Conservation (phyloP, 176 grass and related monocot species). For the Pontederia paniculata region DNA sequence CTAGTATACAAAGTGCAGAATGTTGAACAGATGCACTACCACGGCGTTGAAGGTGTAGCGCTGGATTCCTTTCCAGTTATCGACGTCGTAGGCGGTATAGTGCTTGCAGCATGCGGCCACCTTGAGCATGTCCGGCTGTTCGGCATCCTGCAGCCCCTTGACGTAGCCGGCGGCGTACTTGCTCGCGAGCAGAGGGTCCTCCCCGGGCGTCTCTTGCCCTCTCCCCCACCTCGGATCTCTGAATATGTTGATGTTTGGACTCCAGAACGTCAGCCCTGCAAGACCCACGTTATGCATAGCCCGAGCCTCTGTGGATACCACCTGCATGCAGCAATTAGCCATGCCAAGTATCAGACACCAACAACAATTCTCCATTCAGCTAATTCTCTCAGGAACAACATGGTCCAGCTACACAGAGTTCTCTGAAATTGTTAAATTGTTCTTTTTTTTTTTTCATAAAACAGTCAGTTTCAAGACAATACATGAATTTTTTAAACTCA, state of each 20-base stretch:
- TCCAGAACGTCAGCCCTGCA: slow-evolving; percentile 65
- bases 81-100: slow-evolving; percentile 54
- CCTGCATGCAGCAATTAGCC: not conserved
- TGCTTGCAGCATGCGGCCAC: slow-evolving; percentile 79
- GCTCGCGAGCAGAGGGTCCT: slow-evolving; percentile 40
- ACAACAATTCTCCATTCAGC: too few species aligned
- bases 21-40: too few species aligned
- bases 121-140: slow-evolving; percentile 18
- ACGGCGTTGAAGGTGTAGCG: slow-evolving; percentile 38
- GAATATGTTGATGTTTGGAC: slow-evolving; percentile 69
- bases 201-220: slow-evolving; percentile 71
- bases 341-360: too few species aligned
- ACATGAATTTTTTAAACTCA: too few species aligned
- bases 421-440: too few species aligned
- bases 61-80: slow-evolving; percentile 39
- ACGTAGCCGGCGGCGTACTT: slow-evolving; percentile 53
- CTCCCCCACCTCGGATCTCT: slow-evolving; percentile 69
- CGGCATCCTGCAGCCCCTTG: slow-evolving; percentile 41
- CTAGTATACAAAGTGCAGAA: too few species aligned
- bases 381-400: too few species aligned
- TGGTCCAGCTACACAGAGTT: too few species aligned
- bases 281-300: slow-evolving; percentile 33
- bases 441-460: too few species aligned
- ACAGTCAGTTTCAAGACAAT: too few species aligned
- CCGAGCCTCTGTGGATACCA: slow-evolving; percentile 6